phyloP scores from a whole-genome alignment of 1,284 basidiomycete genomes.

The Microbotryomycetes sp. region DNA sequence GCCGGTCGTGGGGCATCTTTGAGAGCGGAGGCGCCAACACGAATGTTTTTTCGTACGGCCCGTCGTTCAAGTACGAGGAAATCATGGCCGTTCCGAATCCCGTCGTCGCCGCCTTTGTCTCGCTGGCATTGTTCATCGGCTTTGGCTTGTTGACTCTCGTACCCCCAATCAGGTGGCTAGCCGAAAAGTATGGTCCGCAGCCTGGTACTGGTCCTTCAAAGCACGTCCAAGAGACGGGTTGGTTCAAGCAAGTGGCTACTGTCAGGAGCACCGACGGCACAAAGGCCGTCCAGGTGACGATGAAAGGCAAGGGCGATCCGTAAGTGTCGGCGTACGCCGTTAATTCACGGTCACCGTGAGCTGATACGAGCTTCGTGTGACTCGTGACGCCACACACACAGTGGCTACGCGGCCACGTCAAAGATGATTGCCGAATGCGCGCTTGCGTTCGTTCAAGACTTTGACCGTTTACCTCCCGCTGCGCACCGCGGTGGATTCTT shows the following conservation, averaged over 20 bases:
- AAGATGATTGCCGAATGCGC: constrained; percentile 32
- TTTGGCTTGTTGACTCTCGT: constrained; percentile 30
- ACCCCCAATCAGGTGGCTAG: constrained; percentile 29
- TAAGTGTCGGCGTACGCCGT: neutral
- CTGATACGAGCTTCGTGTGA: neutral
- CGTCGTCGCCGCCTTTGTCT: constrained; percentile 30
- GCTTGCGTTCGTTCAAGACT: constrained; percentile 31
- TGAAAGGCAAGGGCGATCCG: constrained; percentile 35
- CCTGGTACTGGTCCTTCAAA: constrained; percentile 33
- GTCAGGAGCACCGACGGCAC: constrained; percentile 31
- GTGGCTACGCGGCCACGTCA: constrained; percentile 33
- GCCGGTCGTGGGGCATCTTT: constrained; percentile 36
- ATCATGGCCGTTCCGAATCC: constrained; percentile 12
- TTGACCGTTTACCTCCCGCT: constrained; percentile 32
- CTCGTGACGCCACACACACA: neutral
- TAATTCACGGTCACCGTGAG: neutral
- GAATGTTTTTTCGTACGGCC: constrained; percentile 12
- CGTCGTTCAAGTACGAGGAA: constrained; percentile 26
- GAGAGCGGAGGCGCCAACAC: constrained; percentile 11
- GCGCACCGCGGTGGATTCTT: constrained; percentile 34
- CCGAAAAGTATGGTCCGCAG: constrained; percentile 29
- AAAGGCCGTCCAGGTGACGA: constrained; percentile 21
- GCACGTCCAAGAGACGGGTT: constrained; percentile 27
- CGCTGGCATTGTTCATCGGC: constrained; percentile 31
- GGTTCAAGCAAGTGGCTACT: constrained; percentile 31